These are phyloP conservation scores for Raffaelea arxii DNA, from an alignment of 2,329 filamentous ascomycete genomes.

Conservation along the genomic window DNA sequence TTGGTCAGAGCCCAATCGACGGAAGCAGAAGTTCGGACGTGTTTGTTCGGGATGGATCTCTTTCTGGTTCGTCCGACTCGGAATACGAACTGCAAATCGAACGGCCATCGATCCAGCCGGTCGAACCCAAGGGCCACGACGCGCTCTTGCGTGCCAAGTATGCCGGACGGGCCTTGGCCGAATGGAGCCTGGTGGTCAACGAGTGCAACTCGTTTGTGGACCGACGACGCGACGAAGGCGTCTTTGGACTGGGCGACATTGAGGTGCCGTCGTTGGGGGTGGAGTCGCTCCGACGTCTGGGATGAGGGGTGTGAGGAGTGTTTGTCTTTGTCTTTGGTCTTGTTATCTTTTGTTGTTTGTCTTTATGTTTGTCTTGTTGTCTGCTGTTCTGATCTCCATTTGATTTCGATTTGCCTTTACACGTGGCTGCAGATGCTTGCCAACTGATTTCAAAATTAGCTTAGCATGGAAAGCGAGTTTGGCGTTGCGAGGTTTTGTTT, in stretches of 20 bases:
- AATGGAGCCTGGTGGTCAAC: constrained; percentile 65
- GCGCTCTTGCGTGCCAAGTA: constrained; percentile 45
- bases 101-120: constrained; percentile 26
- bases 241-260: constrained; percentile 54
- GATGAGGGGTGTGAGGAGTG: no score
- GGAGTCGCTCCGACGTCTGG: constrained; percentile 42
- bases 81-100: constrained; percentile 15
- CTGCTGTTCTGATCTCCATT: no score
- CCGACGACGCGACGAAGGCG: constrained; percentile 62
- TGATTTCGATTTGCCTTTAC: no score
- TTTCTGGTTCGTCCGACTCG: neutral
- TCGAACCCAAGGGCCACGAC: constrained; percentile 32
- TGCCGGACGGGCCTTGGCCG: constrained; percentile 62
- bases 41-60: neutral
- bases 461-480: no score
- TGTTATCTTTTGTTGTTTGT: no score
- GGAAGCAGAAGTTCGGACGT: neutral
- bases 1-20: neutral
- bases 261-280: constrained; percentile 59
- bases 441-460: no score
- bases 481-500: no score
- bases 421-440: no score
- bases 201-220: constrained; percentile 80
- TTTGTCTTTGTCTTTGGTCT: no score
- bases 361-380: no score